Percentiles rank a stretch among this genome's conserved stretches.
phyloP scores from a whole-genome alignment of 2,329 filamentous ascomycete species.

The Chrysoporthe cubensis region DNA sequence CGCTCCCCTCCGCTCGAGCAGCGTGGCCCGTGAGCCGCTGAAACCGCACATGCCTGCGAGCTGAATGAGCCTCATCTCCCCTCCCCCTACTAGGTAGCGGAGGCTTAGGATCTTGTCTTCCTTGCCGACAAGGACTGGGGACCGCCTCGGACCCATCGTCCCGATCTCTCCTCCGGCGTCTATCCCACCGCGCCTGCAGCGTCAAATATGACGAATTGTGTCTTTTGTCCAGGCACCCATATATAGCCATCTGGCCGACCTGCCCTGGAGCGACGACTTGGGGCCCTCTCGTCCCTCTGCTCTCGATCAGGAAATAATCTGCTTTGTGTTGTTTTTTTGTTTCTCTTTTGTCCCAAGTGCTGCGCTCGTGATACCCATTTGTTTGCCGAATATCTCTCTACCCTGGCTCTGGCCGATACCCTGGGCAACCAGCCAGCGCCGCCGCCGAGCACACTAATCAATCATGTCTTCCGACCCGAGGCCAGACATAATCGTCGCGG shows the following conservation, averaged over 20 bases:
- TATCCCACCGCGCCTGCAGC: slow-evolving; percentile 22
- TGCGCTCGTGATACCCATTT: slow-evolving; percentile 15
- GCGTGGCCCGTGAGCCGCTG: slow-evolving; percentile 1
- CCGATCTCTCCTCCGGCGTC: slow-evolving; percentile 12
- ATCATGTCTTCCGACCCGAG: slow-evolving; percentile 16
- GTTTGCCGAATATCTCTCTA: not conserved
- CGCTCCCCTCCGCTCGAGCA: not conserved
- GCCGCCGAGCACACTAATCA: not conserved
- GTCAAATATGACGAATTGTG: slow-evolving; percentile 24
- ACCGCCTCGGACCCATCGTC: not conserved
- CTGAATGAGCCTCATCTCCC: slow-evolving; percentile 14
- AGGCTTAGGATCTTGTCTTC: slow-evolving; percentile 6
- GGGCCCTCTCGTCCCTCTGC: not conserved
- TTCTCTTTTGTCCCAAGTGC: not conserved
- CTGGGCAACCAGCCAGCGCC: slow-evolving; percentile 6
- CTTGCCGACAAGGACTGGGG: not conserved
- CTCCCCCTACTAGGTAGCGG: not conserved
- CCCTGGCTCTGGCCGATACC: slow-evolving; percentile 10
- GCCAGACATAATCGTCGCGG: slow-evolving; percentile 46
- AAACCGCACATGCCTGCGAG: slow-evolving; percentile 11
- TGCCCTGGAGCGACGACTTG: not conserved
- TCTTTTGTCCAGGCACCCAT: slow-evolving; percentile 3
- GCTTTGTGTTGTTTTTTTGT: not conserved
- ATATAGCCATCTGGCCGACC: not conserved
- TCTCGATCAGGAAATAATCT: slow-evolving; percentile 6